Base-by-base conservation (phyloP, 2,329 filamentous ascomycete species). In the Aspergillus brunneoviolaceus region DNA sequence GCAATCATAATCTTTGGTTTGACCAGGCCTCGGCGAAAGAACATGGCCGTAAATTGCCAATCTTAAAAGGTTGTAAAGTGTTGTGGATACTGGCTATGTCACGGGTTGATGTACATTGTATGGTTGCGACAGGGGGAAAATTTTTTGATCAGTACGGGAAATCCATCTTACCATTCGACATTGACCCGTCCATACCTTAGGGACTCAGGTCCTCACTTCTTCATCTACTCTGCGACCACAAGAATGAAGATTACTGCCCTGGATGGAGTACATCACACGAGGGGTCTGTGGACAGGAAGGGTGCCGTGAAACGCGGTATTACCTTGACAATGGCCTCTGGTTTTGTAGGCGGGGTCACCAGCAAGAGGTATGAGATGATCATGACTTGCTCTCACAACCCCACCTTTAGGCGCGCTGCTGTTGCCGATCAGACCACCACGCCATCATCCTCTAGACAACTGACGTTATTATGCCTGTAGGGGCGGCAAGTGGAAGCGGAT, bases 331-430 rank as follows among this genome's bases (percentile, higher is more conserved):
- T 75, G 91, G 91, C 3, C 84, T 88, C 60, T 86, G 88, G 63
- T 96, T 91, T 74, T 96, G 92, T 75, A 83, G 88, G 64, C 88
- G 90, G 66, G 91, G 91, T 33, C 92, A 96, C 79, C 86, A 88
- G 66, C 87, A 93, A 67, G 87, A 91, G 77, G 89, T 91, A 77
- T 62, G 75, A 51, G 2, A 29, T 50, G 49, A 50, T 27, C 27
- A 16, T 29, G 49, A 51, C 39, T 52, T 49, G 59, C 12, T 25
- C 31, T 31, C 49, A 56, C 21, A 51, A 29, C 48, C 57, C 45
- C 51, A 29, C 56, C 10, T 47, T 31, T 29, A 21, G 16, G 39
- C 45, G 29, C 51, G 31, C 45, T 45, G 39, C 7, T 7, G 51
- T 25, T 51, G 39, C 39, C 57, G 47, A 53, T 42, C 51, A 55